These are phyloP conservation scores for Periconia sp. DNA, from an alignment of 2,329 filamentous ascomycete genomes.

Conservation along the genomic window DNA sequence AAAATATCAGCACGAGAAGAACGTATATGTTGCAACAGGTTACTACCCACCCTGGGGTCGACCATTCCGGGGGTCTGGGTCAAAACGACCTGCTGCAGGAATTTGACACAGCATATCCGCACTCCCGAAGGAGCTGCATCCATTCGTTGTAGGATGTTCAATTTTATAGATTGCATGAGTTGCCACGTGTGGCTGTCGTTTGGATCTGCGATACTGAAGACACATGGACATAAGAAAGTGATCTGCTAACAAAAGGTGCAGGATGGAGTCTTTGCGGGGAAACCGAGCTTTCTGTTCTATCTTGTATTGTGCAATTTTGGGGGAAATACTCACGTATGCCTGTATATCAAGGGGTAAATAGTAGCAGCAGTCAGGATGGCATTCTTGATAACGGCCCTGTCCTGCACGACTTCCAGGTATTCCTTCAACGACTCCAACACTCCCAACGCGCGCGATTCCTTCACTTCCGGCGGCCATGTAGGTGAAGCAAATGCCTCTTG, in stretches of 20 bases:
- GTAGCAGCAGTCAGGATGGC: slow-evolving; percentile 87
- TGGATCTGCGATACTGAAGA: slow-evolving; percentile 77
- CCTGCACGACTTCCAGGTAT: slow-evolving; percentile 61
- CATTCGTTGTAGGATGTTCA: slow-evolving; percentile 85
- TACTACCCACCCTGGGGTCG: slow-evolving; percentile 73
- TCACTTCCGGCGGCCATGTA: slow-evolving; percentile 73
- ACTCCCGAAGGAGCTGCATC: slow-evolving; percentile 75
- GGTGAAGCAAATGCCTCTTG: slow-evolving; percentile 95
- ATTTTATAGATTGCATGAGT: slow-evolving; percentile 84
- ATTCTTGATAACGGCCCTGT: slow-evolving; percentile 79
- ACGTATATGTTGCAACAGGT: slow-evolving; percentile 5
- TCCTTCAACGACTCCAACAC: slow-evolving; percentile 70
- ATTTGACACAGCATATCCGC: slow-evolving; percentile 94
- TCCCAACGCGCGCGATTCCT: slow-evolving; percentile 71
- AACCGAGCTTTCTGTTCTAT: slow-evolving; percentile 16
- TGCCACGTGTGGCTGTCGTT: slow-evolving; percentile 84
- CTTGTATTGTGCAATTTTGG: slow-evolving; percentile 7
- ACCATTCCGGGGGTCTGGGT: slow-evolving; percentile 85
- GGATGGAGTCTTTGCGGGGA: neutral
- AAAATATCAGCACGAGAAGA: slow-evolving; percentile 19
- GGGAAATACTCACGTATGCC: slow-evolving; percentile 79
- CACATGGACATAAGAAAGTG: slow-evolving; percentile 36
- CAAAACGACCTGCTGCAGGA: slow-evolving; percentile 88
- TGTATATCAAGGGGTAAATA: slow-evolving; percentile 88
- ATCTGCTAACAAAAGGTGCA: slow-evolving; percentile 17